Evolutionary conservation across 345 rosid genomes (phyloP), one percentile per base, ranked within the genome.

Genomic region (Luvunga scandens): DNA sequence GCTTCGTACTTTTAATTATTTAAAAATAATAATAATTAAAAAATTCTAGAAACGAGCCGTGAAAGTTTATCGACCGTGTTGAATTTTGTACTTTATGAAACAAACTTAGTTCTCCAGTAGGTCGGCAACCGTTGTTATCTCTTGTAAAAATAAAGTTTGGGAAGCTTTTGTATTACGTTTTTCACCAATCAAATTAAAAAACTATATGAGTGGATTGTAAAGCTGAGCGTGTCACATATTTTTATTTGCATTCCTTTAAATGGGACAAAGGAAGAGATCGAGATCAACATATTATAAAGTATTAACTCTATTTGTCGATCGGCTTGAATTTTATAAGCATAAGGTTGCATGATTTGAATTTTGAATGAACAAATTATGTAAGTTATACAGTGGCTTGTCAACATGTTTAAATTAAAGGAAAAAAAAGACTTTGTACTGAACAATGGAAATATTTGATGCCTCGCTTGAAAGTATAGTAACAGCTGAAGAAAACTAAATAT

Each of bases 1-100:
- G 78, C 25, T 78, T 33, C 60, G 21, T 34, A 69, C 78, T 83
- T 79, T 50, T 16, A 50, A 50, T 50, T 80, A 45, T 72, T 5
- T 25, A 42, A 65, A 55, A 60, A n/a, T 2, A 64, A 24, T 42
- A 53, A 16, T 19, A 2, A 66, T 31, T 33, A 66, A 33, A 65
- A 7, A 2, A 31, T 18, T 28, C 30, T 34, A 50, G 16, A 50
- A 16, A 1, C 56, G 16, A 4, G 22, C 60, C 22, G 33, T 57
- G 64, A 56, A 10, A 72, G n/a, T 59, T n/a, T 4, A 73, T 10
- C 25, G 6, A 5, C 33, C 9, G 56, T 61, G 18, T 38, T 39
- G 10, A 25, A 62, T 25, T 62, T 8, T 73, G 7, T 60, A 5
- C 60, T 42, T 74, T 34, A 25, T 13, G 27, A 39, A 9, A 39